Evolutionary conservation across 441 rosid genomes (phyloP).

Genomic region (Euphorbia corollata): DNA sequence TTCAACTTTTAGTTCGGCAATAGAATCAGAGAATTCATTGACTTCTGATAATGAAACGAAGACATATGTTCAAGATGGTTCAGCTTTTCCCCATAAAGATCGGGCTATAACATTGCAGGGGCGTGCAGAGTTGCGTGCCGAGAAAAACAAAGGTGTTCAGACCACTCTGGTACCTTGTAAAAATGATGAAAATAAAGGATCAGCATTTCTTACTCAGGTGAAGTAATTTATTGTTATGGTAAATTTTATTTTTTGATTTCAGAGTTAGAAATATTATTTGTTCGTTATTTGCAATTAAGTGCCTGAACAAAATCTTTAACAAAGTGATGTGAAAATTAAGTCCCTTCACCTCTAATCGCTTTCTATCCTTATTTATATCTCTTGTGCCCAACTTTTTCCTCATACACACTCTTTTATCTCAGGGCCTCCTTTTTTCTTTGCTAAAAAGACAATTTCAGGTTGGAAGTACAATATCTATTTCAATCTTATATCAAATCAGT

Average conservation of each 20-base stretch:
- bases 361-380: not conserved
- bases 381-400: not conserved
- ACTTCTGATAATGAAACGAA: slow-evolving; percentile 21
- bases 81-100: slow-evolving; percentile 26
- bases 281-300: not conserved
- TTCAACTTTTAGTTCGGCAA: slow-evolving; percentile 26
- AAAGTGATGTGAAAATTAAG: not conserved
- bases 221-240: slow-evolving; percentile 1
- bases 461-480: not conserved
- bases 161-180: slow-evolving; percentile 27
- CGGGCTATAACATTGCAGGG: slow-evolving; percentile 19
- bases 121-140: slow-evolving; percentile 16
- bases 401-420: not conserved
- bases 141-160: slow-evolving; percentile 26
- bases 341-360: not conserved
- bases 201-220: slow-evolving; percentile 75
- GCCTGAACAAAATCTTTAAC: not conserved
- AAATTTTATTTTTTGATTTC: not conserved
- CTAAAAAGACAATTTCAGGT: no score
- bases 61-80: slow-evolving; percentile 29
- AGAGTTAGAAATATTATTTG: not conserved
- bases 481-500: not conserved
- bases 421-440: not conserved
- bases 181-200: slow-evolving; percentile 59
- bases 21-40: slow-evolving; percentile 30